Percentiles rank a stretch among this genome's conserved stretches.
These are phyloP conservation scores for Trichoderma asperelloides DNA, from an alignment of 495 filamentous ascomycete genomes.

Conservation along the genomic window DNA sequence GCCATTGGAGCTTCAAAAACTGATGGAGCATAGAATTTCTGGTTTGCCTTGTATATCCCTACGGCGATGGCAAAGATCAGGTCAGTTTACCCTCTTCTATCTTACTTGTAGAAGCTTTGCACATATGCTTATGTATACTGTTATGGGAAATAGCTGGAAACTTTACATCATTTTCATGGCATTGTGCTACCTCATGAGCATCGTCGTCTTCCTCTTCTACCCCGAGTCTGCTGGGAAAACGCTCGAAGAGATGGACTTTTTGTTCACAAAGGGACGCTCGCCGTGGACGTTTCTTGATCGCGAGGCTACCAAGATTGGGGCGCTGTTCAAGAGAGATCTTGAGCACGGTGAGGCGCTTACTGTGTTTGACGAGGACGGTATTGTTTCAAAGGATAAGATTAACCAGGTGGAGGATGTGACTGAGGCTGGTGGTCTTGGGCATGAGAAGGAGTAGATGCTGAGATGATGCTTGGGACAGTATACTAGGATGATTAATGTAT, in stretches of 20 bases:
- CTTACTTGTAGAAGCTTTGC: slow-evolving; percentile 12
- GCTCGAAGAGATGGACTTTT: slow-evolving; percentile 57
- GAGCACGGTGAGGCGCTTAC: slow-evolving; percentile 26
- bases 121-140: slow-evolving; percentile 9
- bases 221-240: slow-evolving; percentile 76
- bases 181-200: slow-evolving; percentile 21
- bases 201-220: slow-evolving; percentile 23
- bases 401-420: not conserved
- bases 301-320: slow-evolving; percentile 24
- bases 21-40: slow-evolving; percentile 16
- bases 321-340: slow-evolving; percentile 26
- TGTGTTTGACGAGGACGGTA: slow-evolving; percentile 17
- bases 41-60: slow-evolving; percentile 22
- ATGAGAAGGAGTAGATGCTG: not conserved
- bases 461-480: too few relatives aligned
- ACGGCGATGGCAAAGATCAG: slow-evolving; percentile 20
- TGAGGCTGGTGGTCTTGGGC: not conserved
- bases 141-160: slow-evolving; percentile 7
- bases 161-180: slow-evolving; percentile 21
- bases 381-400: not conserved
- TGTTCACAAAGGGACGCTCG: slow-evolving; percentile 46
- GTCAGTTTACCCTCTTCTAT: slow-evolving; percentile 12
- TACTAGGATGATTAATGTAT: too few relatives aligned
- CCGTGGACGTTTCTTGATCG: slow-evolving; percentile 30
- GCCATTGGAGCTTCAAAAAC: not conserved